Evolutionary conservation across 139 green algal species (phyloP).

Genomic region (Coccomyxa sp.): DNA sequence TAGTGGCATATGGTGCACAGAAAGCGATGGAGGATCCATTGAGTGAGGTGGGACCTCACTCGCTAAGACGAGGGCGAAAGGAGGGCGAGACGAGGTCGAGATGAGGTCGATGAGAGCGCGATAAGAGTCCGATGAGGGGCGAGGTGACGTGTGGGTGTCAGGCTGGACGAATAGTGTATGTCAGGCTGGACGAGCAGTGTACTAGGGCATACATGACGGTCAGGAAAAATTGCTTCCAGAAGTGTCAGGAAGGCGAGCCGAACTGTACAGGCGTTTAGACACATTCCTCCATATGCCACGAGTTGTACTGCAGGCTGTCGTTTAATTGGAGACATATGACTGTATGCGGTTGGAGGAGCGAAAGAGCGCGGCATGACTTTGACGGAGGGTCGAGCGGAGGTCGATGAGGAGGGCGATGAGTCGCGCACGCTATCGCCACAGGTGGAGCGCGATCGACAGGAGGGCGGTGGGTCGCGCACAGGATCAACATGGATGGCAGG

Average conservation of each 20-base stretch:
- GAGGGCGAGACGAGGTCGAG: background rate
- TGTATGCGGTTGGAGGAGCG: background rate
- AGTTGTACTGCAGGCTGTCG: too few species aligned
- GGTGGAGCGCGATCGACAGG: too few species aligned
- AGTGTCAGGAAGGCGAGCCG: background rate
- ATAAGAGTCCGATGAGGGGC: background rate
- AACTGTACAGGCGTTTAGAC: too few species aligned
- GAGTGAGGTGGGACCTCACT: too few species aligned
- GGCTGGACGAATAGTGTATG: background rate
- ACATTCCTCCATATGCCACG: too few species aligned
- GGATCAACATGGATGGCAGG: too few species aligned
- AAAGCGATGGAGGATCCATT: too few species aligned
- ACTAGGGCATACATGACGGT: background rate
- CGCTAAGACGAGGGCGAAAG: background rate
- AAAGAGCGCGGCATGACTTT: background rate
- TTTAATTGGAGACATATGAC: background rate
- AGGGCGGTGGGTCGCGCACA: too few species aligned
- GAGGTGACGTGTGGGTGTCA: background rate
- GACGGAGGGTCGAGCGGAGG: too few species aligned
- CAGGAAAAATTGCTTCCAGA: background rate
- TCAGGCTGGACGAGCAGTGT: background rate
- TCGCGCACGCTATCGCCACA: too few species aligned
- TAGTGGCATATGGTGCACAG: too few species aligned
- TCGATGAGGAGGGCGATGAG: too few species aligned
- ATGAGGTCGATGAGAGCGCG: background rate